Evolutionary conservation across 768 basidiomycete species (phyloP).

Genomic region (Psilocybe subaeruginosa): DNA sequence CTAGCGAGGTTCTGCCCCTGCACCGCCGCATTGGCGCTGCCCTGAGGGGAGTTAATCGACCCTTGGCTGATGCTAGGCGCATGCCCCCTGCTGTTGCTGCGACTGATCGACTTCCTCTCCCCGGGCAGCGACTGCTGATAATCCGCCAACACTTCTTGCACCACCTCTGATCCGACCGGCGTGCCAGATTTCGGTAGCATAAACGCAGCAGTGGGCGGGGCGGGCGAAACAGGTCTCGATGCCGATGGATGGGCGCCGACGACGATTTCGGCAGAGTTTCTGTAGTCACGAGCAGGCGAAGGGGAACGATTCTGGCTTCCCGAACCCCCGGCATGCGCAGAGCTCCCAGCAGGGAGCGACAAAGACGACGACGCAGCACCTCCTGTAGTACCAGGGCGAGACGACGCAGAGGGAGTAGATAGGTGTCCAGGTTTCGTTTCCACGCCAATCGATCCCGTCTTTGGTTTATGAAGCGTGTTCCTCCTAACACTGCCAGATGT

Average conservation of each 20-base stretch:
- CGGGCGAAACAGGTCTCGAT: slow-evolving; percentile 79
- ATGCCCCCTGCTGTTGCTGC: slow-evolving; percentile 47
- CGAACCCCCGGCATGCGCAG: slow-evolving; percentile 18
- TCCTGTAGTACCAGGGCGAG: slow-evolving; percentile 18
- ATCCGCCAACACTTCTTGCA: slow-evolving; percentile 72
- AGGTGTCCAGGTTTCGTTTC: slow-evolving; percentile 28
- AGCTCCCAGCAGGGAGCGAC: slow-evolving; percentile 35
- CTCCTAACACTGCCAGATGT: slow-evolving; percentile 51
- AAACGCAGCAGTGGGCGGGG: slow-evolving; percentile 71
- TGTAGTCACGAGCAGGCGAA: slow-evolving; percentile 60
- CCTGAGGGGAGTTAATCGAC: slow-evolving; percentile 21
- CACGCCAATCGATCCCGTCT: slow-evolving; percentile 20
- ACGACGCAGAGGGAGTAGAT: slow-evolving; percentile 24
- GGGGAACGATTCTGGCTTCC: slow-evolving; percentile 31
- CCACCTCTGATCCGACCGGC: slow-evolving; percentile 51
- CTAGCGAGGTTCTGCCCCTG: slow-evolving; percentile 48
- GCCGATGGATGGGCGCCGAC: slow-evolving; percentile 75
- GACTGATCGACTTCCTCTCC: slow-evolving; percentile 66
- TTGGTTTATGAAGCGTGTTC: slow-evolving; percentile 39
- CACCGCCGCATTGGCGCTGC: slow-evolving; percentile 16
- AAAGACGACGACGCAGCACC: slow-evolving; percentile 31
- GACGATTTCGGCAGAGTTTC: slow-evolving; percentile 73
- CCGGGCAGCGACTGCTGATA: slow-evolving; percentile 91
- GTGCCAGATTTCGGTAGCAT: slow-evolving; percentile 65
- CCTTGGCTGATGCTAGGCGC: slow-evolving; percentile 19